A percentile compares a stretch with the other conserved stretches of the same genome.
Conservation (phyloP, 495 filamentous ascomycete species). For the Tuber borchii region DNA sequence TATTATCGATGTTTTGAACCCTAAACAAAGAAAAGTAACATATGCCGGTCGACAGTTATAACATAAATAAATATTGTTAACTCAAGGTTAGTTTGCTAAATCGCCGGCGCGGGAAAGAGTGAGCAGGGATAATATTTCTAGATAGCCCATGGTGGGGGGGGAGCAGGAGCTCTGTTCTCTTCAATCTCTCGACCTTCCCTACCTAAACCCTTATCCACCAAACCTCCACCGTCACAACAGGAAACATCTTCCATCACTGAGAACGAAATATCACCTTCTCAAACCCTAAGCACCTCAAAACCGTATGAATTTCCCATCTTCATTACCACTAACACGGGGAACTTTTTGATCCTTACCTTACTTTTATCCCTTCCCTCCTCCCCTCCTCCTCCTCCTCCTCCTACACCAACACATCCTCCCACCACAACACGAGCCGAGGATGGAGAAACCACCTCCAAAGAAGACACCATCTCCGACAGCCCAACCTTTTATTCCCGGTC, state of each 20-base stretch:
- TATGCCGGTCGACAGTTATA: neutral
- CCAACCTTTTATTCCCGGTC: conserved; percentile 20
- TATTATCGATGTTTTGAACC: neutral
- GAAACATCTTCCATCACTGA: neutral
- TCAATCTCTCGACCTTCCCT: neutral
- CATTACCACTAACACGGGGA: neutral
- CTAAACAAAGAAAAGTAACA: neutral
- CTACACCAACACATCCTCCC: neutral
- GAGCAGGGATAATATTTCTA: neutral
- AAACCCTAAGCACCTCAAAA: neutral
- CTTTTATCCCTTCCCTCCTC: neutral
- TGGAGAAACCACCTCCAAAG: conserved; percentile 1
- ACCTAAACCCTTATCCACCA: neutral
- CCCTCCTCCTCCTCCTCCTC: conserved; percentile 3
- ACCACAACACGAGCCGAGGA: conserved; percentile 11
- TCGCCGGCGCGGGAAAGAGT: neutral
- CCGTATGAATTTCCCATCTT: neutral
- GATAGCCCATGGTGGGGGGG: neutral
- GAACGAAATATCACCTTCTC: neutral
- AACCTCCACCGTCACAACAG: neutral
- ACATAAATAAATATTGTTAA: neutral
- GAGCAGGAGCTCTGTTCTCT: neutral
- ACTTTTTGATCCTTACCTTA: neutral
- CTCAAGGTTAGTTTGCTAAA: neutral
- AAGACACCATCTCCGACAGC: conserved; percentile 31